These are phyloP conservation scores for Pyrrhoderma noxium DNA, from an alignment of 1,284 basidiomycete genomes.

Conservation along the genomic window DNA sequence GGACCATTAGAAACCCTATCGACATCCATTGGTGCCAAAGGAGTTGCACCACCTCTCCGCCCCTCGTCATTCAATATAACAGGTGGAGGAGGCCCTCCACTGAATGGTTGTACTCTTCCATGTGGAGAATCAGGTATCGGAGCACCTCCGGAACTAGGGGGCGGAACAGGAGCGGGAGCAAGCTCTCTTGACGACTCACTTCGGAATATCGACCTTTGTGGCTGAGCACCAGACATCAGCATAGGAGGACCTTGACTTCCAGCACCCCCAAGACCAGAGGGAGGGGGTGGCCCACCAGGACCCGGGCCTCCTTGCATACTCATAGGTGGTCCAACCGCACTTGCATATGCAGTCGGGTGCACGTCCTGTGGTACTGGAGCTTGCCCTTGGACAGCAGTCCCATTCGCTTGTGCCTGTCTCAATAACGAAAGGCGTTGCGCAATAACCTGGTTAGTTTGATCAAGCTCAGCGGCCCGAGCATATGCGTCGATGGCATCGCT, in stretches of 20 bases:
- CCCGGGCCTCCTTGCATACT: conserved; percentile 14
- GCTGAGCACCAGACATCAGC: conserved; percentile 44
- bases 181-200: conserved; percentile 39
- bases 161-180: too few species aligned
- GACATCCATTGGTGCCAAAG: conserved; percentile 78
- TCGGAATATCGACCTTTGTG: conserved; percentile 49
- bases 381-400: conserved; percentile 63
- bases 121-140: conserved; percentile 36
- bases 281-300: not conserved
- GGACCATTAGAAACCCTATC: conserved; percentile 48
- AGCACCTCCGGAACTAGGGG: too few species aligned
- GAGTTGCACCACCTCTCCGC: conserved; percentile 52
- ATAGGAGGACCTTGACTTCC: conserved; percentile 39
- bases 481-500: conserved; percentile 98
- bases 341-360: conserved; percentile 89
- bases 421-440: conserved; percentile 72
- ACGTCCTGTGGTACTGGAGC: conserved; percentile 91
- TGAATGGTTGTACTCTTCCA: conserved; percentile 54
- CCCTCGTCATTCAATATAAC: conserved; percentile 57
- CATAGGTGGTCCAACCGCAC: conserved; percentile 54
- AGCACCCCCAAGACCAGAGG: not conserved
- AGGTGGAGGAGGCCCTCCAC: conserved; percentile 72
- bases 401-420: conserved; percentile 75
- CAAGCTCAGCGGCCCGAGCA: conserved; percentile 84
- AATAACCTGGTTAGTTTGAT: conserved; percentile 75